Percentiles rank a stretch among this genome's conserved stretches.
Conservation (phyloP, 441 rosid species). For the Francoa sonchifolia region DNA sequence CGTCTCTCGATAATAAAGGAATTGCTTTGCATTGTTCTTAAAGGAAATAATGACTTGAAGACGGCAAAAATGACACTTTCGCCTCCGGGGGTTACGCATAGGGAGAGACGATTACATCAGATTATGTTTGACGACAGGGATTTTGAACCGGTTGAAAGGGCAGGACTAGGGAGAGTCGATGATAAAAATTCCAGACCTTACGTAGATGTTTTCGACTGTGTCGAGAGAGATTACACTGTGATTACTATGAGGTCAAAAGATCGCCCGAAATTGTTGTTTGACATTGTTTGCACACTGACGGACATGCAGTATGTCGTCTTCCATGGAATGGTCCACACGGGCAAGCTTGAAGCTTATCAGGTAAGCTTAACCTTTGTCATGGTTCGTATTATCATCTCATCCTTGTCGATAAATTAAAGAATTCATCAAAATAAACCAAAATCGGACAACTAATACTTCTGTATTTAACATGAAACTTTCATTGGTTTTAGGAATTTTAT, state of each 20-base stretch:
- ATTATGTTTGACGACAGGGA: slow-evolving; percentile 87
- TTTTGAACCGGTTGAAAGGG: slow-evolving; percentile 49
- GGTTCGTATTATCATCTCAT: too few relatives aligned
- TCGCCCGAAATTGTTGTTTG: slow-evolving; percentile 86
- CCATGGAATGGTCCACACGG: slow-evolving; percentile 77
- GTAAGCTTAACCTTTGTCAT: slow-evolving; percentile 27
- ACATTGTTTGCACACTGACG: slow-evolving; percentile 75
- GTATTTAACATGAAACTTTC: too few relatives aligned
- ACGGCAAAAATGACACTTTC: slow-evolving; percentile 60
- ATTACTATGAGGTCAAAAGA: slow-evolving; percentile 78
- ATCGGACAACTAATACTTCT: too few relatives aligned
- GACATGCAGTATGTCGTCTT: slow-evolving; percentile 91
- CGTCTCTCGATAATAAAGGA: slow-evolving; percentile 54
- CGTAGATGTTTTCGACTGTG: slow-evolving; percentile 48
- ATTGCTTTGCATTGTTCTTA: slow-evolving; percentile 57
- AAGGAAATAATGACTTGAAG: slow-evolving; percentile 44
- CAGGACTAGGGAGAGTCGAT: slow-evolving; percentile 20
- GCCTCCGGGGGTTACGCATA: slow-evolving; percentile 48
- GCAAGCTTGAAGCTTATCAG: slow-evolving; percentile 77
- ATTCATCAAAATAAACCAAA: too few relatives aligned
- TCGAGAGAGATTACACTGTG: slow-evolving; percentile 75
- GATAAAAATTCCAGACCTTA: slow-evolving; percentile 38
- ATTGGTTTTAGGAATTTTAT: slow-evolving; percentile 65
- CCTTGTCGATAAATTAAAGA: too few relatives aligned
- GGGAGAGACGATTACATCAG: slow-evolving; percentile 88